These are phyloP conservation scores for Dendrobium officinale DNA, from an alignment of 106 monocot genomes.

Conservation along the genomic window DNA sequence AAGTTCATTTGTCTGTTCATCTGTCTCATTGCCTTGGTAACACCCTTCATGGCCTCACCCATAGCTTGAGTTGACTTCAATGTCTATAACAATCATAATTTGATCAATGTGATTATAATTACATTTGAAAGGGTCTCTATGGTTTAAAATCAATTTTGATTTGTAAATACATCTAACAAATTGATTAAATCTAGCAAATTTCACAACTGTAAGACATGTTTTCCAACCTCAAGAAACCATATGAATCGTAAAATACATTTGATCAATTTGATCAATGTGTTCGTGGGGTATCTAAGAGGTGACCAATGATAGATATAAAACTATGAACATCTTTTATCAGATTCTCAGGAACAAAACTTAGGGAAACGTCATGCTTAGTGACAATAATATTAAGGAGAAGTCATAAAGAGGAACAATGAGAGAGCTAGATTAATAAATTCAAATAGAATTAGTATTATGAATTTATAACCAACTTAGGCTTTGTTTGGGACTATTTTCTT, in stretches of 20 bases:
- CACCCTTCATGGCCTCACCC: constrained; percentile 97
- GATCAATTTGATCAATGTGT: no score
- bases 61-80: constrained; percentile 94
- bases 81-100: constrained; percentile 36
- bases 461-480: no score
- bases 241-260: no score
- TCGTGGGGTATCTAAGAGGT: no score
- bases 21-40: constrained; percentile 97
- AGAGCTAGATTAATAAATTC: neutral
- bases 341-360: neutral
- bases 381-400: neutral
- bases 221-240: neutral
- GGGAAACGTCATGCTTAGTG: neutral
- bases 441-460: neutral
- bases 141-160: neutral
- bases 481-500: no score
- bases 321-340: neutral
- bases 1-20: constrained; percentile 97
- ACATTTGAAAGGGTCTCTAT: neutral
- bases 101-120: neutral
- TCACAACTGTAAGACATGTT: neutral
- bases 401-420: neutral
- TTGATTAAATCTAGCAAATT: neutral
- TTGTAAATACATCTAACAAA: neutral
- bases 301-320: neutral